These are phyloP conservation scores for Tirmania nivea DNA, from an alignment of 495 filamentous ascomycete species.

Conservation along the genomic window DNA sequence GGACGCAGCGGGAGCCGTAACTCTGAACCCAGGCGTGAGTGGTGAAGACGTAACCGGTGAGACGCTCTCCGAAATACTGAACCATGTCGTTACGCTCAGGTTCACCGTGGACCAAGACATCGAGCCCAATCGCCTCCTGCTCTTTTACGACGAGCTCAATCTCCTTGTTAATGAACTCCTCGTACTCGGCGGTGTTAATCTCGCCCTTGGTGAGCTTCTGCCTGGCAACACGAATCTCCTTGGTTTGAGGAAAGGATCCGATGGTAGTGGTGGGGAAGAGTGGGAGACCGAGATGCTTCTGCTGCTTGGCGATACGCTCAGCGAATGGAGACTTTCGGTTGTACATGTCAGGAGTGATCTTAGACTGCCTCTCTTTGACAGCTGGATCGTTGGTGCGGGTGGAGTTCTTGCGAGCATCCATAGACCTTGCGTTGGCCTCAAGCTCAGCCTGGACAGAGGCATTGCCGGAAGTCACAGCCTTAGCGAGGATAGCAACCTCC, in stretches of 20 bases:
- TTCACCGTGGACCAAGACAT: slow-evolving; percentile 95
- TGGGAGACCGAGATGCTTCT: slow-evolving; percentile 70
- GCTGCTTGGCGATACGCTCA: slow-evolving; percentile 60
- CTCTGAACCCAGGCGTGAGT: slow-evolving; percentile 97
- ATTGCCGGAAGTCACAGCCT: slow-evolving; percentile 80
- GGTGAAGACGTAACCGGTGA: slow-evolving; percentile 95
- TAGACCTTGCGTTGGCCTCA: slow-evolving; percentile 81
- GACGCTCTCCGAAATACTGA: slow-evolving; percentile 96
- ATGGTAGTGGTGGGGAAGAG: slow-evolving; percentile 98
- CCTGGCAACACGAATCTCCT: slow-evolving; percentile 84
- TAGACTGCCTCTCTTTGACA: slow-evolving; percentile 83
- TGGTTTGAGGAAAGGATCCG: slow-evolving; percentile 96
- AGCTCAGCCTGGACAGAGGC: slow-evolving; percentile 65
- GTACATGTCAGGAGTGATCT: slow-evolving; percentile 65
- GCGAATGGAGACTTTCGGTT: slow-evolving; percentile 79
- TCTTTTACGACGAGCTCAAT: slow-evolving; percentile 80
- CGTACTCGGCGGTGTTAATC: slow-evolving; percentile 77
- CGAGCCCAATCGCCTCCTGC: slow-evolving; percentile 90
- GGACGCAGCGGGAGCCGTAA: slow-evolving; percentile 94
- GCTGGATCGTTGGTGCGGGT: slow-evolving; percentile 86
- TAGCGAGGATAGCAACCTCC: slow-evolving; percentile 83
- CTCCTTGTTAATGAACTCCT: slow-evolving; percentile 96
- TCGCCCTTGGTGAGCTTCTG: slow-evolving; percentile 98
- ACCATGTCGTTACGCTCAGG: slow-evolving; percentile 99
- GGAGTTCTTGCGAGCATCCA: slow-evolving; percentile 71